Percentiles rank a stretch among this genome's conserved stretches.
phyloP scores from a whole-genome alignment of 495 filamentous ascomycete species.

The Glarea lozoyensis region DNA sequence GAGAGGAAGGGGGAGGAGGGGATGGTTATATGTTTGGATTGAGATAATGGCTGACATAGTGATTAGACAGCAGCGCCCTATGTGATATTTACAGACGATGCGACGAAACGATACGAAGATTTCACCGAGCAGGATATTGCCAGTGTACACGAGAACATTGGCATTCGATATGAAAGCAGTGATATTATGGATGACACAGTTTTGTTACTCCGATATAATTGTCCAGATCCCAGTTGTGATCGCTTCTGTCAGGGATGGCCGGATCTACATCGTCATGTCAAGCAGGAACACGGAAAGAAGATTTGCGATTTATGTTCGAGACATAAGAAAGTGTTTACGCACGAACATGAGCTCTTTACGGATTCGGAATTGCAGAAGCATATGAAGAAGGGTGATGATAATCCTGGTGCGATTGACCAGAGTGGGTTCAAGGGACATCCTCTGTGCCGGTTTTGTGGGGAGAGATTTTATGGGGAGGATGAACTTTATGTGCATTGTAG shows the following conservation, averaged over 20 bases:
- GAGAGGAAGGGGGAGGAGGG: too few species aligned
- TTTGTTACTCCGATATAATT: constrained; percentile 88
- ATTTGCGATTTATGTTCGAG: constrained; percentile 94
- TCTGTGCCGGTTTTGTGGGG: constrained; percentile 83
- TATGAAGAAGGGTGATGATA: constrained; percentile 84
- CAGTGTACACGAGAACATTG: constrained; percentile 69
- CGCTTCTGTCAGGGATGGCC: constrained; percentile 88
- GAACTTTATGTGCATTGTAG: constrained; percentile 91
- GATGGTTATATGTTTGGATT: too few species aligned
- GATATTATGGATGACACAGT: constrained; percentile 84
- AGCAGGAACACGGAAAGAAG: constrained; percentile 66
- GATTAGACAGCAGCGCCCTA: constrained; percentile 70
- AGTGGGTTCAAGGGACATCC: constrained; percentile 96
- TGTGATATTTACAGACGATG: constrained; percentile 87
- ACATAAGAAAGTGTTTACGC: constrained; percentile 97
- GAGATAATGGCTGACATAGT: too few species aligned
- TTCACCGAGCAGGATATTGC: constrained; percentile 65
- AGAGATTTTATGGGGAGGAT: constrained; percentile 91
- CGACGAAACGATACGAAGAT: constrained; percentile 71
- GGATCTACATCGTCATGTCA: constrained; percentile 87
- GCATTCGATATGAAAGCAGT: constrained; percentile 79
- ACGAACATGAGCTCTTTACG: constrained; percentile 93
- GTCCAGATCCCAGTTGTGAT: constrained; percentile 76
- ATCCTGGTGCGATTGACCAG: constrained; percentile 82
- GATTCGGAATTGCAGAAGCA: constrained; percentile 72